A percentile compares a stretch with the other conserved stretches of the same genome.
phyloP scores from a whole-genome alignment of 2,329 filamentous ascomycete genomes.

The Fusarium keratoplasticum region DNA sequence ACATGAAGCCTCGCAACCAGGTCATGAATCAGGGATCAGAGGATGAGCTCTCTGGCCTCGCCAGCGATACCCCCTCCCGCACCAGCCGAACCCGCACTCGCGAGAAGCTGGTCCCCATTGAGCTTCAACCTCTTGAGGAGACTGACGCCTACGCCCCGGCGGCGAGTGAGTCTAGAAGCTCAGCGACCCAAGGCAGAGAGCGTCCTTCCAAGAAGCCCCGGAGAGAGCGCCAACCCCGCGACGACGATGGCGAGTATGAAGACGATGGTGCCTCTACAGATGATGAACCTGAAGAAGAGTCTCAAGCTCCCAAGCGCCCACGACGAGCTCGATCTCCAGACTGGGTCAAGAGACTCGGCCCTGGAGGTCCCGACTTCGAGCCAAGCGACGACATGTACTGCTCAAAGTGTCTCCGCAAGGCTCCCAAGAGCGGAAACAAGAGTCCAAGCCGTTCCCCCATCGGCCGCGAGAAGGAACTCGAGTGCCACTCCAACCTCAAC shows the following conservation, averaged over 20 bases:
- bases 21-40: background rate
- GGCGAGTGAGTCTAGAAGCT: slow-evolving; percentile 14
- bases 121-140: background rate
- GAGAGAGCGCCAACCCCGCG: background rate
- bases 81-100: background rate
- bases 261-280: slow-evolving; percentile 4
- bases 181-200: background rate
- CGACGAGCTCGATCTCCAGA: slow-evolving; percentile 41
- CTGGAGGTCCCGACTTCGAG: slow-evolving; percentile 36
- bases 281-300: background rate
- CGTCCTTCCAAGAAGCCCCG: slow-evolving; percentile 2
- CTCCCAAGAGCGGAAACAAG: slow-evolving; percentile 38
- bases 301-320: background rate
- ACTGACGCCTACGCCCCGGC: background rate
- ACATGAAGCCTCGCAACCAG: background rate
- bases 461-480: slow-evolving; percentile 31
- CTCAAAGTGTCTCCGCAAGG: slow-evolving; percentile 48
- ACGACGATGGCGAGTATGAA: slow-evolving; percentile 21
- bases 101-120: background rate
- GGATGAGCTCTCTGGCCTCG: background rate
- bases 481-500: slow-evolving; percentile 30
- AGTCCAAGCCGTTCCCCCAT: slow-evolving; percentile 30
- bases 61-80: slow-evolving; percentile 8
- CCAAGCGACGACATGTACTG: slow-evolving; percentile 48
- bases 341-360: slow-evolving; percentile 42